A percentile compares a stretch with the other conserved stretches of the same genome.
Evolutionary conservation across 1,139 yeast genomes (phyloP).

Genomic region (Yamadazyma atlantica): DNA sequence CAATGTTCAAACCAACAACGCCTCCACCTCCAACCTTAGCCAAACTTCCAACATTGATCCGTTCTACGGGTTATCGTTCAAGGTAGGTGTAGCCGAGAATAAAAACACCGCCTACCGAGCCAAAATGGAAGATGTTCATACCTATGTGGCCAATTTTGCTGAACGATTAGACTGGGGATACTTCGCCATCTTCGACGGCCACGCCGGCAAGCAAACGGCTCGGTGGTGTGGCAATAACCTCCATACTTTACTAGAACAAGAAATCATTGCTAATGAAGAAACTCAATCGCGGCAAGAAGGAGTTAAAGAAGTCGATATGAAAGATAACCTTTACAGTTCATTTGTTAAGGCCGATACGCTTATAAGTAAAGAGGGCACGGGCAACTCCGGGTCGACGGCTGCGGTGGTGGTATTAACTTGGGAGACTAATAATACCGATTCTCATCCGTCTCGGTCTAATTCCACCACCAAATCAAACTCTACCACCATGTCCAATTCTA

Average conservation of each 20-base stretch:
- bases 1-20: slow-evolving; percentile 12
- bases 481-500: no score
- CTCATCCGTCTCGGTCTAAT: neutral
- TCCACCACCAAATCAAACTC: slow-evolving; percentile 1
- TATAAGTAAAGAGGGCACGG: slow-evolving; percentile 59
- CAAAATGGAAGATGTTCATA: slow-evolving; percentile 96
- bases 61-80: slow-evolving; percentile 57
- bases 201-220: slow-evolving; percentile 92
- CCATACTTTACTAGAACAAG: slow-evolving; percentile 63
- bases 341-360: slow-evolving; percentile 75
- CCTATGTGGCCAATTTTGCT: slow-evolving; percentile 89
- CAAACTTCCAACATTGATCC: slow-evolving; percentile 26
- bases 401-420: slow-evolving; percentile 90
- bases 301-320: slow-evolving; percentile 24
- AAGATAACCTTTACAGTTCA: slow-evolving; percentile 56
- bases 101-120: slow-evolving; percentile 77
- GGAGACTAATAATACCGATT: slow-evolving; percentile 44
- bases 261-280: slow-evolving; percentile 29
- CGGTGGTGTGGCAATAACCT: slow-evolving; percentile 93
- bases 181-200: slow-evolving; percentile 96
- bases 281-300: neutral
- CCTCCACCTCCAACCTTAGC: slow-evolving; percentile 16
- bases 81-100: slow-evolving; percentile 89
- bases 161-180: slow-evolving; percentile 91
- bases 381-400: slow-evolving; percentile 89